Evolutionary conservation across 2,329 filamentous ascomycete species (phyloP), one percentile per base, ranked within the genome.

Genomic region (Hirsutella minnesotensis): DNA sequence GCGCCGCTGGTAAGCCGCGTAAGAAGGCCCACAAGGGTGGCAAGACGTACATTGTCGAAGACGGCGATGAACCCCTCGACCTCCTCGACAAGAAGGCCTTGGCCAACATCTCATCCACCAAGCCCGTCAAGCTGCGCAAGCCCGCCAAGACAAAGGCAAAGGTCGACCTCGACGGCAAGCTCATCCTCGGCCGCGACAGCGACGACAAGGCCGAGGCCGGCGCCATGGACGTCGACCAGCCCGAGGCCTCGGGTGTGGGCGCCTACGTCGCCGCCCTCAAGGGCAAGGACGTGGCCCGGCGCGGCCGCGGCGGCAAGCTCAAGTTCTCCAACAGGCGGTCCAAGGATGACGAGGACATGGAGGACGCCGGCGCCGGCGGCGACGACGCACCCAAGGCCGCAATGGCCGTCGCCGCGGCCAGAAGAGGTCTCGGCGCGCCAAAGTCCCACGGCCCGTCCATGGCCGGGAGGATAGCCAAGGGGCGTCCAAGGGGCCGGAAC

Each of bases 61-160:
- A 94, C 47, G 87, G 94, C 45, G 86, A 94, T 53, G 92, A 96
- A 61, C 92, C 92, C 1, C 81, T 98, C 35, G 92, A 98, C 67
- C 75, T 98, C 38, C 77, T 98, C 15, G 90, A 92, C 56, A 84
- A 86, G 47, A 83, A 82, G 58, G 87, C 89, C 9, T 76, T 98
- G 35, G 90, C 87, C 42, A 92, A 87, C 59, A 95, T 98, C 55
- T 95, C 89, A 3, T 86, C 86, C 5, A 95, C 87, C 10, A 90
- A 88, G 61, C 90, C 89, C 3, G 64, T 75, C 43, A 81, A 79
- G 58, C 63, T 74, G 51, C 75, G 75, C 58, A 71, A 73, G 53
- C 69, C 69, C 42, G 75, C 65, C 35, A 62, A 57, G 47, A 73
- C 69, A 41, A 84, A 81, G 61, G 80, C 80, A 42, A 84, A 78